Evolutionary conservation across 345 rosid species (phyloP), one percentile per base, ranked within the genome.

Genomic region (Passiflora organensis): DNA sequence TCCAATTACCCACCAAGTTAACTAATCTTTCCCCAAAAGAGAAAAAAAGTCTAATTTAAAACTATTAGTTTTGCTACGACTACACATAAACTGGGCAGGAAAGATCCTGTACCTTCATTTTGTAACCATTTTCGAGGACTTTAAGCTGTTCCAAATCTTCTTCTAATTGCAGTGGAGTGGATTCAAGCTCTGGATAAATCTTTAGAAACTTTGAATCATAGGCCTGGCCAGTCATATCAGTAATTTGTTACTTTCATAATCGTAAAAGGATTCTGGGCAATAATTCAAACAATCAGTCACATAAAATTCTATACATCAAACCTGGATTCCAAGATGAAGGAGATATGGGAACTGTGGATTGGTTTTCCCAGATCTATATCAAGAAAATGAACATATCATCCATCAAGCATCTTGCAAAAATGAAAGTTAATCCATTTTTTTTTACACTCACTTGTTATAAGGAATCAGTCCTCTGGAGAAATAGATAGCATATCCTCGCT

Each of bases 281-380:
- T n/a, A n/a, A n/a, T n/a, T n/a, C n/a, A n/a, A n/a, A n/a, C n/a
- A n/a, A n/a, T n/a, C n/a, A n/a, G n/a, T n/a, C n/a, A n/a, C n/a
- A n/a, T n/a, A n/a, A 32, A 20, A 53, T 52, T 47, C 6, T 1
- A 41, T 69, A 2, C 41, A 12, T 15, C 43, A 41, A 11, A 93
- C 99, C 93, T 94, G 99, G 67, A 94, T 83, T 57, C 99, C 97
- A 49, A 94, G 99, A 74, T 89, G 99, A 66, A 94, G 95, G 84
- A 89, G 46, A 72, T 94, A 89, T 0, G 96, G 96, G 65, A 84
- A 93, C 24, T 73, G 75, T 15, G 76, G 82, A 69, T 89, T 93
- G 67, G 86, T 85, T 67, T 73, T 78, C 32, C 96, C 91, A 38
- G 79, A 73, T 78, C 97, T 93, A 76, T 48, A 67, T 71, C 56